Evolutionary conservation across 495 filamentous ascomycete species (phyloP), one percentile per base, ranked within the genome.

Genomic region (Apodospora peruviana): DNA sequence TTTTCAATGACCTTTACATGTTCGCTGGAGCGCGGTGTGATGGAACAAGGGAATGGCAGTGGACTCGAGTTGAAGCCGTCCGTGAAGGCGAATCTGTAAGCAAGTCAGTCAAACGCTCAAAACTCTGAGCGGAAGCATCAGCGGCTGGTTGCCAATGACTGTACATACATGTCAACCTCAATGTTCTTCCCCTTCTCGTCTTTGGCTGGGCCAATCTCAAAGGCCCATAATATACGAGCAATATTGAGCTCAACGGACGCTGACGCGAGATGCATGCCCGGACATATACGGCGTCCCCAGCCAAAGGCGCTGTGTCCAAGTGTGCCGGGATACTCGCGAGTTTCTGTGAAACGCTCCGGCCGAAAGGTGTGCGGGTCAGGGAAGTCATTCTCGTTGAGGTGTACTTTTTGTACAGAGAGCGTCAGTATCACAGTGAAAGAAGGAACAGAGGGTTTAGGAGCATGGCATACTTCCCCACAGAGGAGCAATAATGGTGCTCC

Each of bases 331-430:
- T 80, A 82, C 0, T 74, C 68, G 9, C 75, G 60, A 0, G 60
- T 19, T 14, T 54, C 58, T 9, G 67, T 35, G 29, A 74, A 73
- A 12, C 72, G 60, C 45, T 76, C 72, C 1, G 73, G 73, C 16
- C 50, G 52, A 56, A 79, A 80, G 41, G 65, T 48, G 48, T 81
- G 69, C 11, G 79, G 77, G 17, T 78, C 67, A 8, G 75, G 77
- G 50, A 81, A 83, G 56, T 82, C 77, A 20, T 71, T 64, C 37
- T 77, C 72, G 56, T 83, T 80, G 46, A 78, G 62, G 50, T 82
- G 79, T 54, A 83, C 57, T 57, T 4, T 1, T 23, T 2, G 16
- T 1, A 64, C 11, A 53, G 3, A 21, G 52, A 58, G 5, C 50
- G 55, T 39, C 58, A 61, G 14, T 50, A 55, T 22, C 24, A 24